Base-by-base conservation (phyloP, 2,329 filamentous ascomycete genomes). In the Fusarium devonianum region DNA sequence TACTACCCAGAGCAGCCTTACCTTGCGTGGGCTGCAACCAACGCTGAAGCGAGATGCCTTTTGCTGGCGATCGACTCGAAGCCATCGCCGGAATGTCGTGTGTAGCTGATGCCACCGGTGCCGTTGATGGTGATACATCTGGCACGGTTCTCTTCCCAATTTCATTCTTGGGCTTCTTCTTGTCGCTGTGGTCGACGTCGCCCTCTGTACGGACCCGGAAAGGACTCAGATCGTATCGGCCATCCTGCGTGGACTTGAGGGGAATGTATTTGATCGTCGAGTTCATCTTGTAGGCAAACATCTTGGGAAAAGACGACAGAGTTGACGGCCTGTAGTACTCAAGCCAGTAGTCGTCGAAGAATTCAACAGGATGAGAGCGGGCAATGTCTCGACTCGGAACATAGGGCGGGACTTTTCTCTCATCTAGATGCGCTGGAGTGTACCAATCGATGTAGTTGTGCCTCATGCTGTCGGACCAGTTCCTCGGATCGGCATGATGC, bases 261-360 rank as follows among this genome's bases (percentile, higher is more conserved):
- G 89, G 88, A 22, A 93, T 87, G 67, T 93, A 92, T 53, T 88
- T 89, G 56, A 92, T 84, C 4, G 90, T 94, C 1, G 90, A 92
- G 67, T 93, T 96, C 82, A 97, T 90, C 67, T 90, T 92, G 72
- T 89, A 96, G 0, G 91, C 85, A 68, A 96, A 97, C 69, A 97
- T 89, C 68, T 97, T 99, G 11, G 87, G 82, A 60, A 97, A 91
- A 0, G 91, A 94, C 0, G 94, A 96, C 1, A 97, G 75, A 0
- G 89, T 90, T 7, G 90, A 81, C 0, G 94, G 94, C 11, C 92
- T 86, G 69, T 99, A 99, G 70, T 97, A 97, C 69, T 99, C 94
- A 7, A 94, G 78, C 94, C 94, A 99, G 71, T 96, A 99, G 70
- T 97, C 92, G 67, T 97, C 93, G 52, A 90, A 91, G 51, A 82